Evolutionary conservation across 225 moss, liverwort and hornwort genomes (phyloP).

Genomic region (Anthoceros angustus): DNA sequence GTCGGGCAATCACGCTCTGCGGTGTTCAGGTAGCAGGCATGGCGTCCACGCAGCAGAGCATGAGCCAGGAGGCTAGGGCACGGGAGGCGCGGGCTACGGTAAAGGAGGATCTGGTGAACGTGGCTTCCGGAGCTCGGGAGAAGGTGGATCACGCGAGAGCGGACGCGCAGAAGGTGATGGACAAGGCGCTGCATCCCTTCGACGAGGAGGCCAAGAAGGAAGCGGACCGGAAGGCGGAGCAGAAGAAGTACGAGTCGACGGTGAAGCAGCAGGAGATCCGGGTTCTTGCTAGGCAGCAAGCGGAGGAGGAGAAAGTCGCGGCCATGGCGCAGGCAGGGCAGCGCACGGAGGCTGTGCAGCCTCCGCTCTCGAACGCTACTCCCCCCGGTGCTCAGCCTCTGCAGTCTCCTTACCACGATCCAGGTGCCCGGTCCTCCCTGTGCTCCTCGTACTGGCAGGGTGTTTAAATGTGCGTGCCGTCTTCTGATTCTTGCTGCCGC

Average conservation of each 20-base stretch:
- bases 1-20: too few relatives aligned
- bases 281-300: constrained; percentile 32
- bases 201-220: constrained; percentile 21
- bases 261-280: constrained; percentile 33
- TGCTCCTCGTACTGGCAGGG: too few relatives aligned
- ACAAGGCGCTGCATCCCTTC: constrained; percentile 40
- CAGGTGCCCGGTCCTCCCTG: too few relatives aligned
- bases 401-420: too few relatives aligned
- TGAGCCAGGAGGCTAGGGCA: not conserved
- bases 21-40: not conserved
- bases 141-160: constrained; percentile 33
- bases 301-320: constrained; percentile 14
- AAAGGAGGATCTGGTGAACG: constrained; percentile 42
- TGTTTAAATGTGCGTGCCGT: too few relatives aligned
- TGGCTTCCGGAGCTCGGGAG: constrained; percentile 58
- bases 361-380: not conserved
- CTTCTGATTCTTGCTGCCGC: too few relatives aligned
- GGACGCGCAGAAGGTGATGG: constrained; percentile 35
- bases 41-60: constrained; percentile 5
- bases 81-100: constrained; percentile 29
- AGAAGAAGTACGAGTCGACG: constrained; percentile 24
- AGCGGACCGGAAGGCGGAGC: constrained; percentile 34
- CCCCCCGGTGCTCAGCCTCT: too few relatives aligned
- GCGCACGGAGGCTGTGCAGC: not conserved
- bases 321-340: constrained; percentile 4